Evolutionary conservation across 2,329 filamentous ascomycete genomes (phyloP).

Genomic region (Pseudonectria foliicola): DNA sequence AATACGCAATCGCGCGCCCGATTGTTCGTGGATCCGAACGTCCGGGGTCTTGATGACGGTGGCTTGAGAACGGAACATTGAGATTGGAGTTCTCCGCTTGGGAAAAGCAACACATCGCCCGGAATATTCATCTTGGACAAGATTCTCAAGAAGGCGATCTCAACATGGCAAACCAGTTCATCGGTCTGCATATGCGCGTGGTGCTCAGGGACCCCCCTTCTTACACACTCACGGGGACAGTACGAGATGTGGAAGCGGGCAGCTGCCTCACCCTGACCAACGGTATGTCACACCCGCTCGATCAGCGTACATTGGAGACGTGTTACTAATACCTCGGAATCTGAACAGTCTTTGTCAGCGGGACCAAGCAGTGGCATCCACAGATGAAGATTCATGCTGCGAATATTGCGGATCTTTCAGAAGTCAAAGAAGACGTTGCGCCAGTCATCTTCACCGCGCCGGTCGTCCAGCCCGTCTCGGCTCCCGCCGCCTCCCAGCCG

Average conservation of each 20-base stretch:
- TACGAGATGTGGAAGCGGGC: constrained; percentile 60
- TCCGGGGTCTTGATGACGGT: constrained; percentile 15
- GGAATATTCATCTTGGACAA: constrained; percentile 1
- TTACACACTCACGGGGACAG: constrained; percentile 60
- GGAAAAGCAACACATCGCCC: constrained; percentile 1
- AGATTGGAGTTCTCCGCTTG: constrained; percentile 8
- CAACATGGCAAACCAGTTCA: constrained; percentile 55
- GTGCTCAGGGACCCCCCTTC: constrained; percentile 60
- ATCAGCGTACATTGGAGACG: not conserved
- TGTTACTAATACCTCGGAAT: constrained; percentile 5
- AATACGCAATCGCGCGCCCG: not conserved
- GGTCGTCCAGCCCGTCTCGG: constrained; percentile 16
- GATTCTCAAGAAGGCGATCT: not conserved
- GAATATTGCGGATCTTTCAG: constrained; percentile 39
- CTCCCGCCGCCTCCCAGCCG: constrained; percentile 21
- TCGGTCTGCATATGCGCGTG: constrained; percentile 69
- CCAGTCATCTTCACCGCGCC: constrained; percentile 23
- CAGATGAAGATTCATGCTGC: constrained; percentile 39
- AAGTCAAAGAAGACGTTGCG: constrained; percentile 27
- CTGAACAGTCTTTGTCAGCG: constrained; percentile 32
- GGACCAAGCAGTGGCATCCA: constrained; percentile 34
- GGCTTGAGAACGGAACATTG: constrained; percentile 8
- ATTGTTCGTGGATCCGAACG: constrained; percentile 4
- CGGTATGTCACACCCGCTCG: constrained; percentile 42
- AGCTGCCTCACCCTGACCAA: constrained; percentile 64